Percentiles rank a stretch among this genome's conserved stretches.
Conservation (phyloP, 1,284 basidiomycete genomes). For the Cutaneotrichosporon spelunceum region DNA sequence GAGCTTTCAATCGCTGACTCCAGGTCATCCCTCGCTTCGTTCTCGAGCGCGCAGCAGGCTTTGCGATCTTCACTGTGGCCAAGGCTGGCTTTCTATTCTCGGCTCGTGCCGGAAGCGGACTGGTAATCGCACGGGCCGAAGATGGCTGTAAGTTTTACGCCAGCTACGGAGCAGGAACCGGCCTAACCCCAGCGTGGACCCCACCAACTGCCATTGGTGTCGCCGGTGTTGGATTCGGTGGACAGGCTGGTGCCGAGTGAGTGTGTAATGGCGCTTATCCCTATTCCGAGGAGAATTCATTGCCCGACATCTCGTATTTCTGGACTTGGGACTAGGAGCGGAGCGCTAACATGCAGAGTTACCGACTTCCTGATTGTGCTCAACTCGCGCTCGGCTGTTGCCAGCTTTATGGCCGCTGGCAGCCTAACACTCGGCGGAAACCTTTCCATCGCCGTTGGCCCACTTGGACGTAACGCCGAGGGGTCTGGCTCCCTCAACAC, state of each 20-base stretch:
- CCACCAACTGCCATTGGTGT: slow-evolving; percentile 92
- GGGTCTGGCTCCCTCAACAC: slow-evolving; percentile 81
- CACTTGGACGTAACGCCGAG: slow-evolving; percentile 90
- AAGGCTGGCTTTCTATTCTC: slow-evolving; percentile 59
- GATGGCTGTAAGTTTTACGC: slow-evolving; percentile 67
- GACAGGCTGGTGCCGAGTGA: slow-evolving; percentile 59
- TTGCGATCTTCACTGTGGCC: slow-evolving; percentile 59
- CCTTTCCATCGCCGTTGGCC: slow-evolving; percentile 72
- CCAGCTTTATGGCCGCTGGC: slow-evolving; percentile 91
- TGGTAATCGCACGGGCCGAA: slow-evolving; percentile 81
- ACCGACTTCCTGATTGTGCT: slow-evolving; percentile 93
- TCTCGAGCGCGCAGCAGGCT: slow-evolving; percentile 53
- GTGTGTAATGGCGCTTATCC: slow-evolving; percentile 17
- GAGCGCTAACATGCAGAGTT: slow-evolving; percentile 60
- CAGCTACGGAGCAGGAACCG: neutral
- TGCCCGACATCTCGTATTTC: neutral
- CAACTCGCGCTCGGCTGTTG: slow-evolving; percentile 63
- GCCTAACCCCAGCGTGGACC: slow-evolving; percentile 68
- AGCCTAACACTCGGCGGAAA: slow-evolving; percentile 59
- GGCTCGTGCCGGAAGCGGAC: slow-evolving; percentile 73
- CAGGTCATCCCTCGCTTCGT: slow-evolving; percentile 52
- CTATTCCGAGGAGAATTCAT: neutral
- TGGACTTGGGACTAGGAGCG: neutral
- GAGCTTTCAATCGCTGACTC: slow-evolving; percentile 6
- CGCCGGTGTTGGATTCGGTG: slow-evolving; percentile 87